These are phyloP conservation scores for Moricandia moricandioides DNA, from an alignment of 345 rosid species.

Conservation along the genomic window DNA sequence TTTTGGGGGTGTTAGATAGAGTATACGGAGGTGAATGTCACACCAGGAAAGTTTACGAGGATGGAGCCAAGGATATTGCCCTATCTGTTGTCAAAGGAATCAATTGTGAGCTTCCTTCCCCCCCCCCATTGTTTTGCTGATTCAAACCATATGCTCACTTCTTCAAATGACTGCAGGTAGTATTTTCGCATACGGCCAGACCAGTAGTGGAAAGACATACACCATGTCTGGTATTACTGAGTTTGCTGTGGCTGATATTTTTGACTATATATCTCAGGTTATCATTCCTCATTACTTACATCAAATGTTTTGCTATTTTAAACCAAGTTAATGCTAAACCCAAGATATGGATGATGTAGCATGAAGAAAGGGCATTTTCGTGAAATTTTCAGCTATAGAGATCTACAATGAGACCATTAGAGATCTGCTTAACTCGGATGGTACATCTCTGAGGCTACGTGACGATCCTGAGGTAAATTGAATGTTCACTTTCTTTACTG, in stretches of 20 bases:
- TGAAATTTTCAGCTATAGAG: constrained; percentile 93
- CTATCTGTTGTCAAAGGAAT: constrained; percentile 86
- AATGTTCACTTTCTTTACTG: background rate
- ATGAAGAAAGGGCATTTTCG: constrained; percentile 84
- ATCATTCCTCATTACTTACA: background rate
- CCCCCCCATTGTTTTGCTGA: background rate
- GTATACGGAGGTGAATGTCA: constrained; percentile 82
- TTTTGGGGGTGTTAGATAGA: constrained; percentile 52
- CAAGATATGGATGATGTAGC: constrained; percentile 41
- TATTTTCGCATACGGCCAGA: constrained; percentile 97
- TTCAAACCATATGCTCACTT: background rate
- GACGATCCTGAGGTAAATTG: constrained; percentile 83
- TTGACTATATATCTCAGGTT: constrained; percentile 71
- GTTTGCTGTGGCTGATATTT: constrained; percentile 79
- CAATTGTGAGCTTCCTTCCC: constrained; percentile 59
- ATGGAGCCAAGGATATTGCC: constrained; percentile 79
- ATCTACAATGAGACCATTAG: constrained; percentile 91
- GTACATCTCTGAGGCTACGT: constrained; percentile 67
- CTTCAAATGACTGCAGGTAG: constrained; percentile 52
- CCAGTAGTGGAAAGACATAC: constrained; percentile 99
- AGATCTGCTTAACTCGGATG: constrained; percentile 72
- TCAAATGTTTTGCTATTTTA: background rate
- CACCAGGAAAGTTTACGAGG: constrained; percentile 75
- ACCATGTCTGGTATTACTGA: constrained; percentile 93
- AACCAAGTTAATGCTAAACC: background rate